These are phyloP conservation scores for Colletotrichum endophyticum DNA, from an alignment of 2,329 filamentous ascomycete genomes.

Conservation along the genomic window DNA sequence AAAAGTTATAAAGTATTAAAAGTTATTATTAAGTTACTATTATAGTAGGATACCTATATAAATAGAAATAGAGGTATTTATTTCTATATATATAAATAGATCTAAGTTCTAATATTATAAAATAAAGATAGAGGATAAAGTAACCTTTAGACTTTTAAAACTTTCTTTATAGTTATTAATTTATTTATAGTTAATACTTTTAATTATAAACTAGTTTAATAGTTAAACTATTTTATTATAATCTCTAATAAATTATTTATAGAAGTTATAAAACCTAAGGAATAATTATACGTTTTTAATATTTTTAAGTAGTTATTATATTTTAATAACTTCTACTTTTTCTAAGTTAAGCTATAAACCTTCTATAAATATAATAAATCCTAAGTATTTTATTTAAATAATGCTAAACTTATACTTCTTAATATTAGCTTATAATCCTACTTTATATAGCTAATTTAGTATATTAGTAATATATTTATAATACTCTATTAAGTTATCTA, in stretches of 20 bases:
- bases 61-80: neutral
- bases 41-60: no score
- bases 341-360: neutral
- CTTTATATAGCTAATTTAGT: no score
- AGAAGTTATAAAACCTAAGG: no score
- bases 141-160: neutral
- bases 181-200: neutral
- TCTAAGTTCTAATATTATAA: neutral
- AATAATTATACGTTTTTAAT: neutral
- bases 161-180: neutral
- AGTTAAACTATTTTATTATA: no score
- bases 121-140: fast-evolving
- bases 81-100: neutral
- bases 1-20: neutral
- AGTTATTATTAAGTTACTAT: neutral
- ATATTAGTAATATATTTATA: no score
- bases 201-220: no score
- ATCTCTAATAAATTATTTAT: no score
- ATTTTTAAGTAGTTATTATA: neutral
- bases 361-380: neutral
- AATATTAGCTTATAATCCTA: no score
- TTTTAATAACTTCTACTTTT: neutral
- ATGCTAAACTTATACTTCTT: neutral
- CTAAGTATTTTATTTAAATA: neutral
- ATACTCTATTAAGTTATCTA: no score